Evolutionary conservation across 306 rosid genomes (phyloP), one percentile per base, ranked within the genome.

Genomic region (Hippophae tibetana): DNA sequence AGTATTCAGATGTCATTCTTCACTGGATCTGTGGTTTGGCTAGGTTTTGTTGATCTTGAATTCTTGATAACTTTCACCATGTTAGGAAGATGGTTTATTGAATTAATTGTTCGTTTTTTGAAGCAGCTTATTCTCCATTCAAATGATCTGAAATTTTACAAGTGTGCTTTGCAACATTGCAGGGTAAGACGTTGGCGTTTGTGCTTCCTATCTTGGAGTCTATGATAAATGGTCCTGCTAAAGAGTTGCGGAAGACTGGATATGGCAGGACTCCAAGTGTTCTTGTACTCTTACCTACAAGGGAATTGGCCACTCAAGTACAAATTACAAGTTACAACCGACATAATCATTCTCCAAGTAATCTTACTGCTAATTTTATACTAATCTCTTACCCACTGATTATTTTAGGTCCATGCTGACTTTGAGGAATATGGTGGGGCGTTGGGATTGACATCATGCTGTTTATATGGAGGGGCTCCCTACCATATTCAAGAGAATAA

Each of bases 121-220:
- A 1, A 31, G 38, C 5, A 31, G 38, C 38, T 2, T 31, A 31
- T 31, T 31, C 38, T 31, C 38, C 38, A 4, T 31, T 31, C 5
- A 27, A 27, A 0, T 27, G 10, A 10, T 43, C 51, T 26, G 18
- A 60, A 54, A 2, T 61, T 47, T 48, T 13, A 12, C 50, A 8
- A 11, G 23, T 47, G 45, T 31, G 11, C 12, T 54, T 54, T 67
- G 52, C 25, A 55, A 60, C 43, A 23, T 55, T 72, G 67, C 80
- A 90, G 98, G 98, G 96, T 42, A 90, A 87, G 69, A 90, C 98
- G 12, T 72, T 90, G 31, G 98, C 96, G 8, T 90, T 90, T 81
- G 89, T 90, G 76, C 73, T 90, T 65, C 98, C 98, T 14, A 81
- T 90, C 60, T 62, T 90, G 56, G 96, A 87, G 82, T 90, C 96